These are phyloP conservation scores for Solanum microdontum DNA, from an alignment of 257 asterid species.

Conservation along the genomic window DNA sequence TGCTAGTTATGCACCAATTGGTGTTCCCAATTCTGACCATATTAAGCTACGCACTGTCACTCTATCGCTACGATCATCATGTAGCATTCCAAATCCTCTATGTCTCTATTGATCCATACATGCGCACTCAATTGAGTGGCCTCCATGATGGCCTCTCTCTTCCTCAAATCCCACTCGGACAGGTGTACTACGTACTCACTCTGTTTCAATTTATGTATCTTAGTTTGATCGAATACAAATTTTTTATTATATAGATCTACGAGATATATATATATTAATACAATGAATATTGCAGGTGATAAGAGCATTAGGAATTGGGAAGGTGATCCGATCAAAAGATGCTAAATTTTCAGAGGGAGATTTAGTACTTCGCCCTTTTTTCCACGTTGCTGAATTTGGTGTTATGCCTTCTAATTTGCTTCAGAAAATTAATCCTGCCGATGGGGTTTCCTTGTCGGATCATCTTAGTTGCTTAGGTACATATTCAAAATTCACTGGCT, in stretches of 20 bases:
- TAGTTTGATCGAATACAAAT: too few species aligned
- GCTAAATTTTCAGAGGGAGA: background rate
- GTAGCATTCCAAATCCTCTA: background rate
- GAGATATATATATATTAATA: background rate
- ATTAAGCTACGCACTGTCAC: background rate
- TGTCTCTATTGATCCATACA: background rate
- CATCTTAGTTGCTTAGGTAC: background rate
- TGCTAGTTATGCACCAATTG: background rate
- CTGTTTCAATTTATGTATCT: background rate
- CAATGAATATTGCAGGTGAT: background rate
- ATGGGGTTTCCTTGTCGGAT: background rate
- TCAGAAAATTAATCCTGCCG: background rate
- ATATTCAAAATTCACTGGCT: background rate
- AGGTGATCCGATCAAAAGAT: background rate
- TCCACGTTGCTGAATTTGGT: background rate
- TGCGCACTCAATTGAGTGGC: background rate
- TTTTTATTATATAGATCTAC: too few species aligned
- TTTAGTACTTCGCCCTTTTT: background rate
- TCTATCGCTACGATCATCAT: background rate
- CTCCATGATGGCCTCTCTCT: background rate
- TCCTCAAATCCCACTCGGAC: background rate
- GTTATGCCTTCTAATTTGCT: background rate
- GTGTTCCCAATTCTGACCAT: background rate
- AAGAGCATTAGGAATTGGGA: background rate
- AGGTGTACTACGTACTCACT: background rate